These are phyloP conservation scores for Trichoderma semiorbis DNA, from an alignment of 2,329 filamentous ascomycete species.

Conservation along the genomic window DNA sequence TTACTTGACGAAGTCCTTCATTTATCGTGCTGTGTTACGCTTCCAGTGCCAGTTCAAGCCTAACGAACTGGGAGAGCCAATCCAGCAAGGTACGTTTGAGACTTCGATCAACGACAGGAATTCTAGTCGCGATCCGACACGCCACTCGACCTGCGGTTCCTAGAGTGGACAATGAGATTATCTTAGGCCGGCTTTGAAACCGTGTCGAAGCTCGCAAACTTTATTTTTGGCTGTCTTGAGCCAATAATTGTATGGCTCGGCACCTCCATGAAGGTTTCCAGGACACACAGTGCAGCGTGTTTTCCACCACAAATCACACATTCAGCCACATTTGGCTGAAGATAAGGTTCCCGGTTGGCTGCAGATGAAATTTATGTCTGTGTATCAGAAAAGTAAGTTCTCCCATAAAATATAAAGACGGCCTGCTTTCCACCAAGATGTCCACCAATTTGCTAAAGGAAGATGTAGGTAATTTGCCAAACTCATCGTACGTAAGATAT, in stretches of 20 bases:
- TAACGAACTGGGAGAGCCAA: no score
- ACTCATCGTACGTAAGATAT: background rate
- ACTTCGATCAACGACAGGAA: no score
- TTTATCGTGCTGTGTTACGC: no score
- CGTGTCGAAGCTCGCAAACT: background rate
- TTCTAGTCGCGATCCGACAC: no score
- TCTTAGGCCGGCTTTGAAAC: background rate
- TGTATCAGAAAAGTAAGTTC: background rate
- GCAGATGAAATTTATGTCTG: background rate
- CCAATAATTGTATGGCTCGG: background rate
- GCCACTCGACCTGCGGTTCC: no score
- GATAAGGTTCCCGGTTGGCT: background rate
- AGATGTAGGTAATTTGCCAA: background rate
- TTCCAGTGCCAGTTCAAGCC: no score
- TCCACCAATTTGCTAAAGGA: no score
- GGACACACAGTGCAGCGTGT: background rate
- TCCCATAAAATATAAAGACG: background rate
- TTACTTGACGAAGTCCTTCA: no score
- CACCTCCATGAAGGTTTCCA: background rate
- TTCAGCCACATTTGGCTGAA: background rate
- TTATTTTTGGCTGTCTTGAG: background rate
- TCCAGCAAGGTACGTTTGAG: no score
- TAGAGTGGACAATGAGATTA: no score
- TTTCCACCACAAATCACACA: background rate
- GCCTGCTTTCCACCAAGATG: background rate